These are phyloP conservation scores for bread wheat (Triticum aestivum) DNA, from an alignment of 176 grass and related monocot species.

Conservation along the genomic window IWGSC_CS_RefSeq_v2.1 NC_057795.1:65392981-65393480, in stretches of 20 bases:
- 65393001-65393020: too few species aligned
- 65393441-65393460: not conserved
- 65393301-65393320: constrained; percentile 70
- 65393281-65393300: constrained; percentile 62
- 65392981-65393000: too few species aligned
- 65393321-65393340: constrained; percentile 60
- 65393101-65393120: not conserved
- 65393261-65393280: constrained; percentile 63
- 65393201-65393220: not conserved
- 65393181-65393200: not conserved
- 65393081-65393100: not conserved
- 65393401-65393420: constrained; percentile 36
- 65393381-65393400: constrained; percentile 59
- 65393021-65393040: too few species aligned
- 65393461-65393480: not conserved
- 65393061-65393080: not conserved
- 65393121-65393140: not conserved
- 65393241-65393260: constrained; percentile 74
- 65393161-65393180: not conserved
- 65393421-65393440: not conserved
- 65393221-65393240: constrained; percentile 59
- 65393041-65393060: too few species aligned
- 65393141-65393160: not conserved
- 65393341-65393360: constrained; percentile 69
- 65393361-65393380: constrained; percentile 53